Base-by-base conservation (phyloP, 345 rosid species). In the Alliaria petiolata region DNA sequence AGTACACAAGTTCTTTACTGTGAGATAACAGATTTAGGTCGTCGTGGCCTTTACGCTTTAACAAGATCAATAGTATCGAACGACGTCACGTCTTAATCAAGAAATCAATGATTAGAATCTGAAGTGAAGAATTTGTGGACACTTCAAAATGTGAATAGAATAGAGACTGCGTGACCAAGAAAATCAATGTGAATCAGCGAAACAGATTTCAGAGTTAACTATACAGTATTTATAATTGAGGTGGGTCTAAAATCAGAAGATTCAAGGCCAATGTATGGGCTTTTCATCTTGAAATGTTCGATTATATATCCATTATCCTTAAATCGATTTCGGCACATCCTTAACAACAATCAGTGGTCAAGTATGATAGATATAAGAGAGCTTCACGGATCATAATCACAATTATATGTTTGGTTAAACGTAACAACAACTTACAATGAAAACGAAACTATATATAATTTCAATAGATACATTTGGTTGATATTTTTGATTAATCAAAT, bases 401-500 rank as follows among this genome's bases (percentile, higher is more conserved):
- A 60, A 25, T 67, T 67, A 75, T 67, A 44, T 26, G 12, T 39
- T 58, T 30, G n/a, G 39, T 42, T 34, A 74, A 60, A 50, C 46
- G 33, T 50, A 11, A 40, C 62, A 11, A 40, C 62, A 74, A 42
- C 55, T 74, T 67, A 42, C 34, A 58, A n/a, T 25, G 6, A 20
- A 64, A 38, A 35, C 17, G 22, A 75, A 22, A 66, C 20, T 67
- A 58, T 8, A 58, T 8, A 5, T 4, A 67, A 6, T 52, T n/a
- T 33, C 44, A 60, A 16, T 67, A 67, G 50, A 67, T 75, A 75
- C 78, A 75, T 38, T 75, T 60, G 57, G 44, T 42, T 50, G 66
- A 65, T 35, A 34, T 17, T 1, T n/a, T 19, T 59, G 22, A 47
- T 42, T 66, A 50, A 62, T 22, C 44, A 67, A 43, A 51, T 35